These are phyloP conservation scores for Colletotrichum theobromicola DNA, from an alignment of 2,329 filamentous ascomycete genomes.

Conservation along the genomic window DNA sequence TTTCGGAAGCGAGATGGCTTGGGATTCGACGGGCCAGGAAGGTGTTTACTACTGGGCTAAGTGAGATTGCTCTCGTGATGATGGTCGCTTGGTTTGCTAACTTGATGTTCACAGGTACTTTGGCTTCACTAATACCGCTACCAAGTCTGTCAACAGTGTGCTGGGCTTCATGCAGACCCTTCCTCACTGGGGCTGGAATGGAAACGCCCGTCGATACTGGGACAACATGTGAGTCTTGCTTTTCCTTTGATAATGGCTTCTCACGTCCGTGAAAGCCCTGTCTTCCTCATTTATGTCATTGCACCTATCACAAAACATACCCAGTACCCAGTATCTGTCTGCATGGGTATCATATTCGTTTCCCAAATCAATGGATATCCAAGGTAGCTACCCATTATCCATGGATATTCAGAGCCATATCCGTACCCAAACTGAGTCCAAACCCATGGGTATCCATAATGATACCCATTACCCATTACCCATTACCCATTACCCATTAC, in stretches of 20 bases:
- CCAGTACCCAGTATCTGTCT: background rate
- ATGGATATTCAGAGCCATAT: no score
- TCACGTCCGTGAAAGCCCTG: background rate
- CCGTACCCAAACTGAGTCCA: background rate
- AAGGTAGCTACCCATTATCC: background rate
- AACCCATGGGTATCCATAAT: background rate
- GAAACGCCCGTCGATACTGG: slow-evolving; percentile 65
- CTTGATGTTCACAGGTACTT: slow-evolving; percentile 44
- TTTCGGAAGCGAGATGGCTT: slow-evolving; percentile 66
- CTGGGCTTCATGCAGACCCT: slow-evolving; percentile 62
- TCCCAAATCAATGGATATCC: background rate
- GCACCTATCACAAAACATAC: background rate
- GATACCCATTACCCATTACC: background rate
- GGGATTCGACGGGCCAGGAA: slow-evolving; percentile 67
- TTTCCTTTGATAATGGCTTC: background rate
- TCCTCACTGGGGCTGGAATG: slow-evolving; percentile 67
- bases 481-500: background rate
- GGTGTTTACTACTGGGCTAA: slow-evolving; percentile 64
- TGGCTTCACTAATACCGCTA: slow-evolving; percentile 45
- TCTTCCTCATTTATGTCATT: background rate
- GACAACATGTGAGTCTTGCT: slow-evolving; percentile 52
- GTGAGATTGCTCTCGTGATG: slow-evolving; percentile 27
- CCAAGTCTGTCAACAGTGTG: slow-evolving; percentile 58
- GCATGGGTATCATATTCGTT: background rate
- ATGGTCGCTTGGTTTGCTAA: background rate